Percentiles rank a stretch among this genome's conserved stretches.
phyloP scores from a whole-genome alignment of 495 filamentous ascomycete species.

The Aspergillus kassunensis region DNA sequence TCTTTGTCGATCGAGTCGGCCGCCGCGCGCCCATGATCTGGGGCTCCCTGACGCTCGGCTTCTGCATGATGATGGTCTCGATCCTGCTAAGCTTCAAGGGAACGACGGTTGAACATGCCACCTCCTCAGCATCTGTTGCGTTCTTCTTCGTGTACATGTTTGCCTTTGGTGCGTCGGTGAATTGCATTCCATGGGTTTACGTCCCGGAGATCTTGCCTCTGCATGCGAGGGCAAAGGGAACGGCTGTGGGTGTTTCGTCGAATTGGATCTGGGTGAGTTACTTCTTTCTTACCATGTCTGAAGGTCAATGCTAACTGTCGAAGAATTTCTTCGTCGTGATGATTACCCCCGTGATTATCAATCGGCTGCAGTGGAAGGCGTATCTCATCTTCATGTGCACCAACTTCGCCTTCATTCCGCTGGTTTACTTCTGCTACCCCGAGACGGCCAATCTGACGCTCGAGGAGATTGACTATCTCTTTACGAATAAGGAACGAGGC shows the following conservation, averaged over 20 bases:
- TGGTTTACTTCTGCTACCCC: conserved; percentile 43
- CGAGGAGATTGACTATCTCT: conserved; percentile 35
- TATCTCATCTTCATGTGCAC: conserved; percentile 59
- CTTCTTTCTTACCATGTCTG: not conserved
- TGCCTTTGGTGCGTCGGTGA: conserved; percentile 44
- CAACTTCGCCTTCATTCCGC: conserved; percentile 46
- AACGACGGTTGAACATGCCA: conserved; percentile 28
- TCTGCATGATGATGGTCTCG: conserved; percentile 51
- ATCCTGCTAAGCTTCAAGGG: conserved; percentile 40
- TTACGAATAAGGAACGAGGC: conserved; percentile 16
- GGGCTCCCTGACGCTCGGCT: conserved; percentile 44
- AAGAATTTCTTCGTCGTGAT: conserved; percentile 56
- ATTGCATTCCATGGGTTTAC: conserved; percentile 47
- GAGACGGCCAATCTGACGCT: conserved; percentile 45
- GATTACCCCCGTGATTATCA: conserved; percentile 55
- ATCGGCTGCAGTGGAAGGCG: conserved; percentile 52
- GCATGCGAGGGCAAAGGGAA: conserved; percentile 39
- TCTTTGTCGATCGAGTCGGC: conserved; percentile 48
- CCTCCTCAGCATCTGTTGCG: conserved; percentile 32
- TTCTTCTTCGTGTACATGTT: conserved; percentile 52
- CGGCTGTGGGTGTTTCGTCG: conserved; percentile 36
- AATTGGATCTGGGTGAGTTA: conserved; percentile 40
- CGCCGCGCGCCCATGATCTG: conserved; percentile 57
- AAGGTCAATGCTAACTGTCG: not conserved
- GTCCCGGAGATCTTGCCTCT: conserved; percentile 44